A percentile compares a stretch with the other conserved stretches of the same genome.
Conservation (phyloP, 495 filamentous ascomycete genomes). For the Chlorociboria aeruginascens region DNA sequence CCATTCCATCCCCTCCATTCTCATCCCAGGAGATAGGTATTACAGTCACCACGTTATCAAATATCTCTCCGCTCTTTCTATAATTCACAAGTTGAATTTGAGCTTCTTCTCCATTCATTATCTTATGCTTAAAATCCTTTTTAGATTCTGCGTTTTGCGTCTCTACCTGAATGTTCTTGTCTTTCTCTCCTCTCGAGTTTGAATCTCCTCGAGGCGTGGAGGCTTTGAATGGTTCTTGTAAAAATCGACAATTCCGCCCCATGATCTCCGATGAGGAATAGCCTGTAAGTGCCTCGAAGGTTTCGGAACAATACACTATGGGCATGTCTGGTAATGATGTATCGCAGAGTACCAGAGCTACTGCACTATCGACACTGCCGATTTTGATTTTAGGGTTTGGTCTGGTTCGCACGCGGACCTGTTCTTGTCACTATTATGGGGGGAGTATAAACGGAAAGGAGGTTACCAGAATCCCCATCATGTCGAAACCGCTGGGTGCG, state of each 20-base stretch:
- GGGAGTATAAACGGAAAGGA: neutral
- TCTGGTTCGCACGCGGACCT: slow-evolving; percentile 28
- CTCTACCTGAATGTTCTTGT: neutral
- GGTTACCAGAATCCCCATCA: slow-evolving; percentile 34
- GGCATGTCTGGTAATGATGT: slow-evolving; percentile 30
- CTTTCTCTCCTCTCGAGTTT: slow-evolving; percentile 17
- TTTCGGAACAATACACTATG: slow-evolving; percentile 35
- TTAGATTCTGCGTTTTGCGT: slow-evolving; percentile 26
- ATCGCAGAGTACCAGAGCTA: slow-evolving; percentile 37
- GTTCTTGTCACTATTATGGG: neutral
- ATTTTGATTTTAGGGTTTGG: slow-evolving; percentile 33
- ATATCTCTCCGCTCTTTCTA: slow-evolving; percentile 32
- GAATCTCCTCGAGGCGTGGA: neutral
- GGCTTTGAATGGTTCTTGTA: slow-evolving; percentile 30
- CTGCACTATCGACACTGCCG: slow-evolving; percentile 33
- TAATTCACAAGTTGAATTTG: slow-evolving; percentile 35
- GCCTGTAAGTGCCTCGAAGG: slow-evolving; percentile 32
- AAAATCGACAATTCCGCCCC: slow-evolving; percentile 40
- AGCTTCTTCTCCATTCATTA: slow-evolving; percentile 28
- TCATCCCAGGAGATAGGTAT: slow-evolving; percentile 31
- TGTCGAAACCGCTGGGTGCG: slow-evolving; percentile 31
- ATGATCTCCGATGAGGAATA: slow-evolving; percentile 29
- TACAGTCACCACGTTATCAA: slow-evolving; percentile 34
- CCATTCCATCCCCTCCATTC: neutral
- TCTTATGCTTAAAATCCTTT: slow-evolving; percentile 26